Evolutionary conservation across 768 basidiomycete genomes (phyloP).

Genomic region (Tricholoma hemisulphureum): DNA sequence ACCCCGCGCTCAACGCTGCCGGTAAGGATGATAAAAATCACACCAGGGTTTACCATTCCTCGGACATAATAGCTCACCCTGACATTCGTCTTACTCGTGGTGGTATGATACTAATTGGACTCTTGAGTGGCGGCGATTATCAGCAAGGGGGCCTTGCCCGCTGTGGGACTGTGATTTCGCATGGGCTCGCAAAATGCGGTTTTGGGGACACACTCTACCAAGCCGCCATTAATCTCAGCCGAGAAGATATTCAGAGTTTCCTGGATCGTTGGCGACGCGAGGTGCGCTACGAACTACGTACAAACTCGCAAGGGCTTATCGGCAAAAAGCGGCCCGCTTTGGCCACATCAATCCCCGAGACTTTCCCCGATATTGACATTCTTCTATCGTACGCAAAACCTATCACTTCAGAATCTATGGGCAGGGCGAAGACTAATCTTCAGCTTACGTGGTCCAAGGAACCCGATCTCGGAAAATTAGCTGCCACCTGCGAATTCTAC

Average conservation of each 20-base stretch:
- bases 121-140: slow-evolving; percentile 91
- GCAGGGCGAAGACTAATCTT: slow-evolving; percentile 36
- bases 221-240: slow-evolving; percentile 51
- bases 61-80: slow-evolving; percentile 40
- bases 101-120: slow-evolving; percentile 78
- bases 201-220: slow-evolving; percentile 69
- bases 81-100: slow-evolving; percentile 55
- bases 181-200: slow-evolving; percentile 77
- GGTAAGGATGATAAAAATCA: slow-evolving; percentile 77
- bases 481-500: slow-evolving; percentile 77
- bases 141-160: slow-evolving; percentile 65
- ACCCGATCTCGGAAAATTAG: slow-evolving; percentile 69
- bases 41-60: slow-evolving; percentile 42
- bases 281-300: slow-evolving; percentile 61
- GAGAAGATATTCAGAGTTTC: slow-evolving; percentile 47
- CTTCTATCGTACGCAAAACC: slow-evolving; percentile 78
- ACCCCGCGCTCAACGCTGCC: slow-evolving; percentile 61
- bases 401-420: slow-evolving; percentile 65
- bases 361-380: slow-evolving; percentile 73
- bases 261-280: slow-evolving; percentile 63
- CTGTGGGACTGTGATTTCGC: slow-evolving; percentile 70
- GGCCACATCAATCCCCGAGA: slow-evolving; percentile 58
- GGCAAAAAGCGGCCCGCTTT: slow-evolving; percentile 64
- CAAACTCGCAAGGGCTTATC: slow-evolving; percentile 63
- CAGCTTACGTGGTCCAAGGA: slow-evolving; percentile 52